Percentiles rank a stretch among this genome's conserved stretches.
Conservation (phyloP, 2,329 filamentous ascomycete species). For the Trichoderma sp. region DNA sequence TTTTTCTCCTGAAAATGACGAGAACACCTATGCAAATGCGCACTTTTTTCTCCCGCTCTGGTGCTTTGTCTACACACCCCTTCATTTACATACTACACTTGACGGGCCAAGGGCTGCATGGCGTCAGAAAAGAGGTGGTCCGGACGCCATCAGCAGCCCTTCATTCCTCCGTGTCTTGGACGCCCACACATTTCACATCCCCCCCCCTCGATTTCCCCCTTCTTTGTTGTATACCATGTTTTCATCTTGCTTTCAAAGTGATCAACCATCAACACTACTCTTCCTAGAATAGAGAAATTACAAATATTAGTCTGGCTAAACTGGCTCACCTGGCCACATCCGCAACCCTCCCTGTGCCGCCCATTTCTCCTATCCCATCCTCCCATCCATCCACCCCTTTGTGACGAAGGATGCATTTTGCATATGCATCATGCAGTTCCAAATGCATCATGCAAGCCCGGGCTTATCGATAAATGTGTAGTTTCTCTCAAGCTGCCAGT, state of each 20-base stretch:
- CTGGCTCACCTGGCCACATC: constrained; percentile 1
- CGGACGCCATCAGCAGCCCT: not conserved
- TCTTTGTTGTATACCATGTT: not conserved
- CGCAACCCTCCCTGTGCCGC: not conserved
- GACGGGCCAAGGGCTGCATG: constrained; percentile 6
- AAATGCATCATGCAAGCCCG: not conserved
- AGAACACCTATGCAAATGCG: not conserved
- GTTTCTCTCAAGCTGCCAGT: constrained; percentile 4
- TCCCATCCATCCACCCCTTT: not conserved
- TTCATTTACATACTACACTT: not conserved
- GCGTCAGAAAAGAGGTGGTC: not conserved
- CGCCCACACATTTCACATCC: not conserved
- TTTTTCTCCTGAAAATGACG: not conserved
- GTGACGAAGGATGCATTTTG: constrained; percentile 14
- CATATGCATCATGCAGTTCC: constrained; percentile 11
- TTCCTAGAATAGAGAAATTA: not conserved
- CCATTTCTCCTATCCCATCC: not conserved
- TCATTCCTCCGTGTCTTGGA: not conserved
- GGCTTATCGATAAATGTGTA: constrained; percentile 16
- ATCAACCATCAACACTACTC: not conserved
- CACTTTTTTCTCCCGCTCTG: not conserved
- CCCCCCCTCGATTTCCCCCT: not conserved
- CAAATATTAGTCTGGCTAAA: not conserved
- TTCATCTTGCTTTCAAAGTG: not conserved
- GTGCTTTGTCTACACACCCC: not conserved